Percentiles rank a stretch among this genome's conserved stretches.
phyloP scores from a whole-genome alignment of 352 stramenopile genomes.

The Pythium periplocum region DNA sequence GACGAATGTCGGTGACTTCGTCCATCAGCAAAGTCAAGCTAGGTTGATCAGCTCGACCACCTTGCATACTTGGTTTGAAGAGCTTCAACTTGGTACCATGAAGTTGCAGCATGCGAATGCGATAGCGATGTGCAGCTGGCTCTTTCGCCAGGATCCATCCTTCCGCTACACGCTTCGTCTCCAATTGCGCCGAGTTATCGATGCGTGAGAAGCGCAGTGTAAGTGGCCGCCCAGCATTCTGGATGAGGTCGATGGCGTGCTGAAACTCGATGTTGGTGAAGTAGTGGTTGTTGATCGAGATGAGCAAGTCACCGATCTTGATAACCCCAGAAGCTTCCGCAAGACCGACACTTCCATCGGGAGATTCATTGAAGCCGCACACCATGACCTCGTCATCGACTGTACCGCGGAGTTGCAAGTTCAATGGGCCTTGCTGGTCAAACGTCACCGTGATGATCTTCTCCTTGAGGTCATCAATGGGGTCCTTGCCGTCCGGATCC shows the following conservation, averaged over 20 bases:
- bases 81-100: constrained; percentile 73
- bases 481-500: constrained; percentile 42
- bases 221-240: constrained; percentile 55
- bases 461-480: constrained; percentile 77
- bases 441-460: constrained; percentile 88
- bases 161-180: constrained; percentile 50
- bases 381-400: constrained; percentile 89
- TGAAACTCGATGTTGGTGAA: constrained; percentile 86
- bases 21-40: constrained; percentile 76
- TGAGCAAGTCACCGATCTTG: constrained; percentile 74
- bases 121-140: constrained; percentile 59
- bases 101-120: constrained; percentile 81
- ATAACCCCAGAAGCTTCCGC: constrained; percentile 73
- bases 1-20: constrained; percentile 78
- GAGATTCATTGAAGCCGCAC: constrained; percentile 62
- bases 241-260: constrained; percentile 71
- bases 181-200: constrained; percentile 31
- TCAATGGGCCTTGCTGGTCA: constrained; percentile 62
- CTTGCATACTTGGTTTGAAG: constrained; percentile 84
- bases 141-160: constrained; percentile 86
- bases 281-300: constrained; percentile 84
- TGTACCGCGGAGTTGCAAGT: constrained; percentile 72
- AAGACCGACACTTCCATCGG: constrained; percentile 26
- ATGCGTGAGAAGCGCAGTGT: constrained; percentile 82
- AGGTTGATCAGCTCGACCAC: constrained; percentile 58